Conservation (phyloP, 768 basidiomycete species). For the Panus rudis region DNA sequence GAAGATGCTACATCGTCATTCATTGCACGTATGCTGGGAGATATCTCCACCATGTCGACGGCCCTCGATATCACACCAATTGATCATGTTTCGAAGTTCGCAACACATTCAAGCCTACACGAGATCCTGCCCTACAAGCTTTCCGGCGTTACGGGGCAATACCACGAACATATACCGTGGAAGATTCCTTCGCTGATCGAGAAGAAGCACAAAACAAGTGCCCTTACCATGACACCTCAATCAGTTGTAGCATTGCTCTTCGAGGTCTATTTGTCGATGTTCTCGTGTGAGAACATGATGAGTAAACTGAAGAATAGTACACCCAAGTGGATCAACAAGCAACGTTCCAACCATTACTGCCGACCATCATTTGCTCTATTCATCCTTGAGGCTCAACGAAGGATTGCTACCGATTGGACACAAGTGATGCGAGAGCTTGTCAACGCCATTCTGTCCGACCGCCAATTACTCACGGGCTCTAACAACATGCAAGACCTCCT, state of each 20-base stretch:
- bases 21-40: constrained; percentile 25
- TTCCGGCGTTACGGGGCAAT: constrained; percentile 17
- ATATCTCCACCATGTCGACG: constrained; percentile 34
- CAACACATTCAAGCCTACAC: constrained; percentile 33
- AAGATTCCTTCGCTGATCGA: constrained; percentile 18
- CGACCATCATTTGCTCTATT: constrained; percentile 42
- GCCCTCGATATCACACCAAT: constrained; percentile 36
- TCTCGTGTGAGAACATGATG: constrained; percentile 30
- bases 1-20: constrained; percentile 27
- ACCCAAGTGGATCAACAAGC: no score
- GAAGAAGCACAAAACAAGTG: constrained; percentile 1
- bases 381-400: constrained; percentile 30
- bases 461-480: constrained; percentile 20
- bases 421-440: constrained; percentile 31
- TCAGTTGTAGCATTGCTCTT: constrained; percentile 34
- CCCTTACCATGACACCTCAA: constrained; percentile 21
- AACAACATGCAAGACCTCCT: constrained; percentile 42
- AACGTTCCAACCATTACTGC: constrained; percentile 34
- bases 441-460: constrained; percentile 19
- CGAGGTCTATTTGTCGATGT: constrained; percentile 38
- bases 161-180: constrained; percentile 35
- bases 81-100: constrained; percentile 34
- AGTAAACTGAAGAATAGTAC: no score
- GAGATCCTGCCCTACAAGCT: constrained; percentile 23
- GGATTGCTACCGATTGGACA: constrained; percentile 35